Base-by-base conservation (phyloP, 2,329 filamentous ascomycete genomes). In the Trichoderma afroharzianum region DNA sequence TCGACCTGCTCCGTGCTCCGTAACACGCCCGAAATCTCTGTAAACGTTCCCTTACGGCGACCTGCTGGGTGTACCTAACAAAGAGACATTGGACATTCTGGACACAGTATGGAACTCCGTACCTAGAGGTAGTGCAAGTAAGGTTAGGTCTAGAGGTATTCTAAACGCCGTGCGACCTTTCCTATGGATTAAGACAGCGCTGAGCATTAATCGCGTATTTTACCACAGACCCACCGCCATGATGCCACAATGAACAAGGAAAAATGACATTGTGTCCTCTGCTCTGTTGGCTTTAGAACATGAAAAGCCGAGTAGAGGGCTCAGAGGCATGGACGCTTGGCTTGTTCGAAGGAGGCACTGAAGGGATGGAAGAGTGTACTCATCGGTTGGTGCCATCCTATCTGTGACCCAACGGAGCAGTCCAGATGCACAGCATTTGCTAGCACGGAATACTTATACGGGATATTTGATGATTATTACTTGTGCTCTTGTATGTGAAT, bases 1-100 rank as follows among this genome's bases (percentile, higher is more conserved):
- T 75, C 71, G 67, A 68, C 74, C 70, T 63, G 53, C 63, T 67
- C 63, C 63, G 63, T 67, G 67, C 71, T 71, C 63, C 47, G 61
- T 58, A 61, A 57, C 62, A 70, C 33, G 39, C 33, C 28, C 53
- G 53, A 71, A 33, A 50, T 66, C 68, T 64, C 68, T 64, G 30
- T 50, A 28, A 6, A 47, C 50, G 55, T 43, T 58, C 15, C 9
- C 30, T 12, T 33, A 59, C 59, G 57, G 59, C 26, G 47, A 57
- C 59, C 26, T 62, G 28, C 59, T 53, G 36, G 67, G 67, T 62
- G 32, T 59, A 70, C 68, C 59, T 24, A 70, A 21, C 28, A 21
- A 21, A 57, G 21, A 50, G 28, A 59, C 30, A 24, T 59, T 33
- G 33, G 57, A 21, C 33, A 24, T 53, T 53, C 21, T 33, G 30